Base-by-base conservation (phyloP, 768 basidiomycete species). In the Leccinum boreale region DNA sequence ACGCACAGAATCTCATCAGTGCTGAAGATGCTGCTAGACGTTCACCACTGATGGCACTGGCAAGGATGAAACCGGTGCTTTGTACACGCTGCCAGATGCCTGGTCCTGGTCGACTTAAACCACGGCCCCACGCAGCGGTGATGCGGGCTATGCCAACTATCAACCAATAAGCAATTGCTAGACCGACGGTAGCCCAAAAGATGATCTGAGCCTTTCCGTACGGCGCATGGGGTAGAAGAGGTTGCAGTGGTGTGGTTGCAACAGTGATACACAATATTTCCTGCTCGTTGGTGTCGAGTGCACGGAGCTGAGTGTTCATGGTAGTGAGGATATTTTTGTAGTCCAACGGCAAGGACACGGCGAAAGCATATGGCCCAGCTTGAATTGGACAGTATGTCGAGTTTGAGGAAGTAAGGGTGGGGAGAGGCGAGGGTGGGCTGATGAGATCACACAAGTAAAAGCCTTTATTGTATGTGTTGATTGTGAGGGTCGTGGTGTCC, bases 21-120 rank as follows among this genome's bases (percentile, higher is more conserved):
- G 92, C 92, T 15, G 92, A 92, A 19, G 88, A 89, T 24, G 86
- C 83, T 4, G 92, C 85, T 36, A 98, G 78, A 36, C 90, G 82
- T 70, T 95, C 94, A 5, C 96, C 97, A 55, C 94, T 94, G 63
- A 96, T 84, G 0, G 94, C 93, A 73, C 94, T 95, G 19, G 93
- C 90, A 42, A 96, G 75, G 65, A 98, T 87, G 64, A 92, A 92
- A 6, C 94, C 92, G 8, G 85, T 85, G 73, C 90, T 90, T 67
- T 94, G 88, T 14, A 90, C 78, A 66, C 87, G 81, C 47, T 84
- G 74, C 87, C 90, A 85, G 54, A 87, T 58, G 28, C 87, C 83
- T 33, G 79, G 75, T 44, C 83, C 83, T 29, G 82, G 78, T 66
- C 86, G 76, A 52, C 57, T 69, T 14, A 81, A 74, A 35, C 89